Percentiles rank a stretch among this genome's conserved stretches.
Conservation (phyloP, 2,329 filamentous ascomycete species). For the Colletotrichum costaricense region DNA sequence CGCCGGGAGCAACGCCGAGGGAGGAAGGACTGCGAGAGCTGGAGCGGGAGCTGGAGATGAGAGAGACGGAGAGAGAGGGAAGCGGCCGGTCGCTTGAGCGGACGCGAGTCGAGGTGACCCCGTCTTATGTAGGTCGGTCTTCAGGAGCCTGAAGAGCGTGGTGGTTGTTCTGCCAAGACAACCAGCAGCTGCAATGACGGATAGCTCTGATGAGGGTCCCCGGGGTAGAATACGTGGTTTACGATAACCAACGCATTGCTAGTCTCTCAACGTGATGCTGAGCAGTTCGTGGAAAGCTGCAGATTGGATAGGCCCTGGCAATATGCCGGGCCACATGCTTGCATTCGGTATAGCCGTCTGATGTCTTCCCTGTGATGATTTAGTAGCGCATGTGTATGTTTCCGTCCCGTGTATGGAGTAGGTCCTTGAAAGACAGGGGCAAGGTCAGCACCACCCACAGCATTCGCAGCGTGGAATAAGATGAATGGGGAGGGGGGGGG, state of each 20-base stretch:
- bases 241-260: slow-evolving; percentile 2
- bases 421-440: neutral
- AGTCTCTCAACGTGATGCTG: neutral
- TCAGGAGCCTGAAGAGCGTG: neutral
- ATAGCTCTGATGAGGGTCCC: neutral
- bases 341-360: slow-evolving; percentile 24
- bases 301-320: neutral
- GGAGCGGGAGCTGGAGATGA: slow-evolving; percentile 12
- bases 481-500: neutral
- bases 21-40: neutral
- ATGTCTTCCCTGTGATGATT: neutral
- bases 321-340: slow-evolving; percentile 26
- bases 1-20: neutral
- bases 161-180: slow-evolving; percentile 18
- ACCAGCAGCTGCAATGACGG: neutral
- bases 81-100: too few species aligned
- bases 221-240: neutral
- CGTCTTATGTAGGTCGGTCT: slow-evolving; percentile 25
- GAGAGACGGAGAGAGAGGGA: neutral
- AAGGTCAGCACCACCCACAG: neutral
- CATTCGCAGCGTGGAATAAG: neutral
- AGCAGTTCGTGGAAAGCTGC: neutral
- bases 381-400: neutral
- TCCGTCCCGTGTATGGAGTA: neutral
- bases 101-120: neutral